These are phyloP conservation scores for Lachnellula arida DNA, from an alignment of 2,329 filamentous ascomycete species.

Conservation along the genomic window DNA sequence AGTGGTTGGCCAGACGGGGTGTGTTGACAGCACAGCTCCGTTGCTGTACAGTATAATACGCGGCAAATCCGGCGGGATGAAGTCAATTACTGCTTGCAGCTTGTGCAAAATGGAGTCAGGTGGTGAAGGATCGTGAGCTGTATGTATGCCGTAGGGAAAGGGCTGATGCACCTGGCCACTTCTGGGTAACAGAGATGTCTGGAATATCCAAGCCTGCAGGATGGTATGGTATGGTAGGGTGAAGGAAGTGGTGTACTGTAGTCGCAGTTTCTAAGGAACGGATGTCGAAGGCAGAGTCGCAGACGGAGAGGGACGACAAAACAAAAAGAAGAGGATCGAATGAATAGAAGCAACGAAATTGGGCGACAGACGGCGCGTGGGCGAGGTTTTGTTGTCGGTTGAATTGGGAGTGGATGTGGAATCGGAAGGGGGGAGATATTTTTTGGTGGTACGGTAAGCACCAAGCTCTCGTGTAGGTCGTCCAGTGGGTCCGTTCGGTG, in stretches of 20 bases:
- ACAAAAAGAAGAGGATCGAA: too few relatives aligned
- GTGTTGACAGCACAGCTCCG: not conserved
- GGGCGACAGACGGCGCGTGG: too few relatives aligned
- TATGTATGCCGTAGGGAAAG: not conserved
- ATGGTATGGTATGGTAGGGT: not conserved
- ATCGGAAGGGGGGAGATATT: not conserved
- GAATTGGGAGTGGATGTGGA: not conserved
- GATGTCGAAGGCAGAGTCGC: not conserved
- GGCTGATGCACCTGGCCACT: constrained; percentile 7
- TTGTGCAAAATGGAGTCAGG: constrained; percentile 7
- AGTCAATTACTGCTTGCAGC: not conserved
- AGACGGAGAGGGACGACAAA: too few relatives aligned
- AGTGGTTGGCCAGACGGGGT: not conserved
- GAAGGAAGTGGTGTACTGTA: not conserved
- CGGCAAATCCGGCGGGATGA: constrained; percentile 1
- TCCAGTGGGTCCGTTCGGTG: too few relatives aligned
- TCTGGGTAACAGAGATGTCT: not conserved
- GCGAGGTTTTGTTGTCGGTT: not conserved
- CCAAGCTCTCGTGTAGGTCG: too few relatives aligned
- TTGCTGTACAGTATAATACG: not conserved
- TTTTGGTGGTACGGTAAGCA: too few relatives aligned
- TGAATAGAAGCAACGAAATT: too few relatives aligned
- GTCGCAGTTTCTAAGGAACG: not conserved
- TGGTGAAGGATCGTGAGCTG: constrained; percentile 3
- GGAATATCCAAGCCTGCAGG: constrained; percentile 1